Conservation (phyloP, 1,284 basidiomycete genomes). For the Apiotrichum gracile region DNA sequence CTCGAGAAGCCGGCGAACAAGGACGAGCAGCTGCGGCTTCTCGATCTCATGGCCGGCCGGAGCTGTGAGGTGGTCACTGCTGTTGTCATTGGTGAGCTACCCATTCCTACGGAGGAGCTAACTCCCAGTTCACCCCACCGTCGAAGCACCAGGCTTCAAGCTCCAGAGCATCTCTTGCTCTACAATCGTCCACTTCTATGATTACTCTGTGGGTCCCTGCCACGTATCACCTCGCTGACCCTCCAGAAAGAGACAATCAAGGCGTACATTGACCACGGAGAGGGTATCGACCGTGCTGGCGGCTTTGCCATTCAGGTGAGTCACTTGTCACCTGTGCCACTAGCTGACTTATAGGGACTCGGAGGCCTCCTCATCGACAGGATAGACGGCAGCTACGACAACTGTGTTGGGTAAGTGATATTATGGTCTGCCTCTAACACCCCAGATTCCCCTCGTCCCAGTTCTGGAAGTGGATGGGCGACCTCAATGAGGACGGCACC, state of each 20-base stretch:
- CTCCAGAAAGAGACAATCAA: constrained; percentile 53
- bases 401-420: constrained; percentile 64
- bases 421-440: background rate
- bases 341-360: constrained; percentile 55
- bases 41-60: constrained; percentile 67
- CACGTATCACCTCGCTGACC: background rate
- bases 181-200: constrained; percentile 70
- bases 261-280: constrained; percentile 81
- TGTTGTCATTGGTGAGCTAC: constrained; percentile 62
- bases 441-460: constrained; percentile 39
- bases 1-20: constrained; percentile 81
- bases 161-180: constrained; percentile 81
- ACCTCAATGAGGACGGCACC: constrained; percentile 38
- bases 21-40: constrained; percentile 59
- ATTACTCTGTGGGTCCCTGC: constrained; percentile 54
- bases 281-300: constrained; percentile 85
- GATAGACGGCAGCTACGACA: constrained; percentile 87
- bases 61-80: constrained; percentile 89
- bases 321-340: background rate
- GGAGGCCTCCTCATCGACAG: constrained; percentile 74
- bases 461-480: constrained; percentile 46
- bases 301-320: constrained; percentile 89
- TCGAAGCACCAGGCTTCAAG: constrained; percentile 78
- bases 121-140: constrained; percentile 65
- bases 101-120: background rate